Evolutionary conservation across 2,329 filamentous ascomycete genomes (phyloP), one percentile per base, ranked within the genome.

Genomic region (Cytospora piceae): DNA sequence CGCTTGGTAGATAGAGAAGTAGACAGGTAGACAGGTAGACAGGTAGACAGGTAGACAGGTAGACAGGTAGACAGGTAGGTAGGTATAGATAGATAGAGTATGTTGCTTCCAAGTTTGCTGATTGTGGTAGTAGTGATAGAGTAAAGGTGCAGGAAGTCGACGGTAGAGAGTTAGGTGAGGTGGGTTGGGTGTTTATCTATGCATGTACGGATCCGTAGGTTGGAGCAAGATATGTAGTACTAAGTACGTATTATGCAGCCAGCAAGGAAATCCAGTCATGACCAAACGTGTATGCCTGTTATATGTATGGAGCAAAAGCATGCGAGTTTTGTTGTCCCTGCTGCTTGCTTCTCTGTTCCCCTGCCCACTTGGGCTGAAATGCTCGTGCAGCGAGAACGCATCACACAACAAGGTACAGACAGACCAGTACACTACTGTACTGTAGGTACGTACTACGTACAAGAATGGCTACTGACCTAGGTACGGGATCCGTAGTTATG

Each of bases 321-420:
- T 64, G 57, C 57, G 54, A 59, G 62, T 34, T 59, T 59, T 39
- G 62, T 42, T 64, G 62, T 64, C 62, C 49, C 49, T 64, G 57
- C 62, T 62, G 39, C 34, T 51, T 57, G 53, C 53, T 54, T 37
- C 42, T 49, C 29, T 57, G 53, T 42, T 39, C 60, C 37, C 60
- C 61, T 59, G 66, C 66, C 66, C 66, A 67, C 66, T 67, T 67
- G 66, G 66, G 66, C 66, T 60, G 63, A 60, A 65, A 60, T 65
- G 56, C 66, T 49, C 42, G 58, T 32, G 42, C 42, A 49, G 42
- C 42, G n/a, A 14, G 8, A 4, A 11, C 46, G 42, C 55, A 54
- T 58, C 31, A 57, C 46, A 46, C 51, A 55, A 55, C 42, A 49
- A 39, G 53, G 63, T 64, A 64, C 52, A n/a, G 60, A 29, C 27